phyloP scores from a whole-genome alignment of 345 rosid species.

The Salix dunnii region DNA sequence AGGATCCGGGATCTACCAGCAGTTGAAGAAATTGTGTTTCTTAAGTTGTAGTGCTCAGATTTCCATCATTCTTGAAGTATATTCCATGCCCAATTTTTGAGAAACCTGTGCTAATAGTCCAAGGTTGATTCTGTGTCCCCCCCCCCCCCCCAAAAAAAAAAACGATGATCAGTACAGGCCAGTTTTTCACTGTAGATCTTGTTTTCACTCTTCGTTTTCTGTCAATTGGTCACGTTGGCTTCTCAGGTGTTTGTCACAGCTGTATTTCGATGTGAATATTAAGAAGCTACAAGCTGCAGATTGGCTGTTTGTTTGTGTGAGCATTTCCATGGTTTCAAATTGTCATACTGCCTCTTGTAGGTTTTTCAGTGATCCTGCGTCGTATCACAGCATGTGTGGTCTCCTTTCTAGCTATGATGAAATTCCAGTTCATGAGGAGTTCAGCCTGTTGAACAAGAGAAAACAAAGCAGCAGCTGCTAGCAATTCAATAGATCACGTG shows the following conservation, averaged over 20 bases:
- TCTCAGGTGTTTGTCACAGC: not conserved
- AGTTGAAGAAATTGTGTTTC: slow-evolving; percentile 24
- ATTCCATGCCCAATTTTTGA: not conserved
- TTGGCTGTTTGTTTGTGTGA: too few relatives aligned
- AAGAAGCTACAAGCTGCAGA: too few relatives aligned
- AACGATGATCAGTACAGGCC: not conserved
- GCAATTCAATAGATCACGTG: too few relatives aligned
- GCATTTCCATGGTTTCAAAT: too few relatives aligned
- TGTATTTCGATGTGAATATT: not conserved
- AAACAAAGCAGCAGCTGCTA: not conserved
- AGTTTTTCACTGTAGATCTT: not conserved
- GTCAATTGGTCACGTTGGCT: not conserved
- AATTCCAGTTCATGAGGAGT: not conserved
- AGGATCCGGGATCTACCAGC: slow-evolving; percentile 14
- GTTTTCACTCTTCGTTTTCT: too few relatives aligned
- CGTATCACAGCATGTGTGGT: too few relatives aligned
- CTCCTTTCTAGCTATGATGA: not conserved
- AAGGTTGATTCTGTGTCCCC: not conserved
- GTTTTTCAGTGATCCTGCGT: not conserved
- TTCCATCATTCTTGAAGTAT: not conserved
- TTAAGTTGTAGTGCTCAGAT: slow-evolving; percentile 11
- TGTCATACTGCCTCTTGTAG: not conserved
- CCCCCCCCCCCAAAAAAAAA: too few relatives aligned
- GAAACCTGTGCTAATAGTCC: not conserved
- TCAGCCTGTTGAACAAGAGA: not conserved